Percentiles rank a stretch among this genome's conserved stretches.
phyloP scores from a whole-genome alignment of 1,284 basidiomycete species.

The Ustilago shanxiensis region DNA sequence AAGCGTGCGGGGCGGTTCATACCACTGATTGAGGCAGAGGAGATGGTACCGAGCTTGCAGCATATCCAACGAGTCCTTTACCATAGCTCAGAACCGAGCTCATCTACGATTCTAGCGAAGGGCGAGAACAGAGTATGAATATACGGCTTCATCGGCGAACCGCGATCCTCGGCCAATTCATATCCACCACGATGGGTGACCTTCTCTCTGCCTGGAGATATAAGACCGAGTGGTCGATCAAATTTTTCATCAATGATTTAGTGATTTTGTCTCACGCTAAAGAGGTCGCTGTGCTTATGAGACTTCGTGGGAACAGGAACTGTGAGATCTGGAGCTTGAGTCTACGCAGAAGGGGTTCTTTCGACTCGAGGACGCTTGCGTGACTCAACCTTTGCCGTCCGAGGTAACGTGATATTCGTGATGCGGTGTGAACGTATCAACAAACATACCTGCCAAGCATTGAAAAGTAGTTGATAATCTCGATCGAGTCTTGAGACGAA shows the following conservation, averaged over 20 bases:
- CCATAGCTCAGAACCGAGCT: background rate
- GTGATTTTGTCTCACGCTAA: too few relatives aligned
- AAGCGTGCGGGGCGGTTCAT: background rate
- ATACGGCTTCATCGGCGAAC: background rate
- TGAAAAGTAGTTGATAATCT: too few relatives aligned
- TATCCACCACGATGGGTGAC: background rate
- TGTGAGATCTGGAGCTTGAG: background rate
- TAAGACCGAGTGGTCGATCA: background rate
- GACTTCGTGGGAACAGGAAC: background rate
- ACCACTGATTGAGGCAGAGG: background rate
- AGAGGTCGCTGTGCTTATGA: background rate
- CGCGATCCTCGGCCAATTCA: background rate
- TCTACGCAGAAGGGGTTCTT: background rate
- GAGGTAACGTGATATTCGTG: too few relatives aligned
- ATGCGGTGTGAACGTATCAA: too few relatives aligned
- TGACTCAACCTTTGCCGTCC: too few relatives aligned
- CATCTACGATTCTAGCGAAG: background rate
- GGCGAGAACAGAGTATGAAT: background rate
- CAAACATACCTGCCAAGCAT: too few relatives aligned
- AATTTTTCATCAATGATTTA: too few relatives aligned
- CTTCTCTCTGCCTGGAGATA: background rate
- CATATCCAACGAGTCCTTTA: constrained; percentile 12
- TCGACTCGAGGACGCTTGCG: background rate
- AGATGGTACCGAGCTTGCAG: background rate
- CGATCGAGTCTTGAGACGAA: too few relatives aligned